Evolutionary conservation across 306 rosid genomes (phyloP).

Genomic region (Glycine soja): DNA sequence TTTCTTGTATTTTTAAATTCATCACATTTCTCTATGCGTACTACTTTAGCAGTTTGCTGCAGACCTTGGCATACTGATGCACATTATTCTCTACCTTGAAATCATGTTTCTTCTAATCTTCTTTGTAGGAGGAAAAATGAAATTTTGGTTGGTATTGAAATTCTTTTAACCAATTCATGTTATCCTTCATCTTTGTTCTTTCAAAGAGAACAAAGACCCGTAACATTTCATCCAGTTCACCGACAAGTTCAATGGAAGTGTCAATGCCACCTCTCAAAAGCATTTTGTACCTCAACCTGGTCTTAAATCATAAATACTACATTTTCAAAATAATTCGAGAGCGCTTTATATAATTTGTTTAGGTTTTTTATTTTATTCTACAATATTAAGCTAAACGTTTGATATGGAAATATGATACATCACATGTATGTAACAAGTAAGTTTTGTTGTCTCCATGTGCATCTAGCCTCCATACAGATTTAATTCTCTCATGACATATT

Average conservation of each 20-base stretch:
- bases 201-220: not conserved
- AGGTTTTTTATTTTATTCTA: not conserved
- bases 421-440: too few relatives aligned
- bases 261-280: not conserved
- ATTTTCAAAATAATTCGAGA: not conserved
- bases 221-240: not conserved
- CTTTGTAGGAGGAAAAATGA: not conserved
- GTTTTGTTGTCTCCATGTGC: conserved; percentile 6
- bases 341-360: not conserved
- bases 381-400: not conserved
- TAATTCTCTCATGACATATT: not conserved
- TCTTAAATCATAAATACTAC: not conserved
- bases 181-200: not conserved
- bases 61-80: not conserved
- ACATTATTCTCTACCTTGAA: not conserved
- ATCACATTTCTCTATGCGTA: conserved; percentile 2
- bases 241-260: not conserved
- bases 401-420: not conserved
- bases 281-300: not conserved
- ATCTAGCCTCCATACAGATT: not conserved
- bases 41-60: conserved; percentile 2
- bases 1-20: conserved; percentile 2
- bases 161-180: not conserved
- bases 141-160: not conserved
- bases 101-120: conserved; percentile 8